Percentiles rank a stretch among this genome's conserved stretches.
phyloP scores from a whole-genome alignment of 2,329 filamentous ascomycete species.

The Cercospora sp. region DNA sequence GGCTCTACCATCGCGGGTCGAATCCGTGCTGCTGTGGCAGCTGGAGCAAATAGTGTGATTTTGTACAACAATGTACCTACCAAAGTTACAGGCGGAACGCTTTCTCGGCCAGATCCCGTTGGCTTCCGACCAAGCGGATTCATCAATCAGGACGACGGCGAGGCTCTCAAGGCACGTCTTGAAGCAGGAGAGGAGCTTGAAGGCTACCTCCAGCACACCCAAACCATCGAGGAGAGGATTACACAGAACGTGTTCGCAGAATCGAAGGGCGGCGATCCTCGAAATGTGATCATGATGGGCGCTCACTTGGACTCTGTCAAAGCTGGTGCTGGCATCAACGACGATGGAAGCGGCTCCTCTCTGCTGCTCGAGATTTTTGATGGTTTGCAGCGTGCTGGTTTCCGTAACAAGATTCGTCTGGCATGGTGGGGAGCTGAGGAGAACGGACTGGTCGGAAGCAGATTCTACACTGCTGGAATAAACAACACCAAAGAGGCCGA shows the following conservation, averaged over 20 bases:
- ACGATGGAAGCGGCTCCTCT: conserved; percentile 69
- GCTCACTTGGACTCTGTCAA: conserved; percentile 44
- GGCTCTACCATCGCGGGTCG: conserved; percentile 64
- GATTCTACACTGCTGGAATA: conserved; percentile 52
- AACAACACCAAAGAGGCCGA: conserved; percentile 52
- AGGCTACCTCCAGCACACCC: conserved; percentile 44
- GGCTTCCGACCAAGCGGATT: conserved; percentile 67
- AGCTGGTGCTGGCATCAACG: conserved; percentile 72
- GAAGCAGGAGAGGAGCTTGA: conserved; percentile 44
- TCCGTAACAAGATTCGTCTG: conserved; percentile 70
- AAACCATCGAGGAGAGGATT: conserved; percentile 48
- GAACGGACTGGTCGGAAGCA: conserved; percentile 58
- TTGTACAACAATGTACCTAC: conserved; percentile 72
- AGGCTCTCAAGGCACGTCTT: conserved; percentile 57
- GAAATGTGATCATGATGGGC: conserved; percentile 29
- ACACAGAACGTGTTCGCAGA: conserved; percentile 61
- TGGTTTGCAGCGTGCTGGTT: conserved; percentile 67
- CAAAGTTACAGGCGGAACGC: conserved; percentile 54
- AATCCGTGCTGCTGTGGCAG: conserved; percentile 64
- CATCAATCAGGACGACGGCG: conserved; percentile 61
- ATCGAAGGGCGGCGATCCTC: conserved; percentile 46
- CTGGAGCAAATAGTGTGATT: conserved; percentile 69
- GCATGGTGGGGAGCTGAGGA: conserved; percentile 66
- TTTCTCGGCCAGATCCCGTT: conserved; percentile 44
- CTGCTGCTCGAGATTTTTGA: conserved; percentile 60